These are phyloP conservation scores for Ceratocystis albifundus DNA, from an alignment of 2,329 filamentous ascomycete genomes.

Conservation along the genomic window DNA sequence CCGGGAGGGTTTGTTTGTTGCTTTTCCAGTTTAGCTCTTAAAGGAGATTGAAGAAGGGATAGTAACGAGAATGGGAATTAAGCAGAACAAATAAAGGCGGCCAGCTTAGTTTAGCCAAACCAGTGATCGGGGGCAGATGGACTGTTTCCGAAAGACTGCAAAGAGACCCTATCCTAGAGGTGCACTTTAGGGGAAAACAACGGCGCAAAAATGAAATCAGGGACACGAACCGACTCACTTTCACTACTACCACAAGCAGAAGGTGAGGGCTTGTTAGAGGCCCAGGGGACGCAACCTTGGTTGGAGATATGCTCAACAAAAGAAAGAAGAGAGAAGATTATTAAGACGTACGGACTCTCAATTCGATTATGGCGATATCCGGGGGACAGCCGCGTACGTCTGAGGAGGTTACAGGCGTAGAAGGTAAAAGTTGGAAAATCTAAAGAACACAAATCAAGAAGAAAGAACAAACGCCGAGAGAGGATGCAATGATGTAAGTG, in stretches of 20 bases:
- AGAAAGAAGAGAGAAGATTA: not conserved
- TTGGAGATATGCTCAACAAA: not conserved
- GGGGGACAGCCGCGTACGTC: not conserved
- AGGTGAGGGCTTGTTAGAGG: not conserved
- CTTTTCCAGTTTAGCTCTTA: not conserved
- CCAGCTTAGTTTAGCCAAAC: not conserved
- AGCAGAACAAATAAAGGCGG: not conserved
- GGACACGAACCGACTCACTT: not conserved
- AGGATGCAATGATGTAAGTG: constrained; percentile 1
- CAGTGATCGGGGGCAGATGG: not conserved
- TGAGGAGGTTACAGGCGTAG: not conserved
- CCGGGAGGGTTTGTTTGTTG: not conserved
- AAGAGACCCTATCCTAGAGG: not conserved
- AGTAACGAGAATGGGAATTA: not conserved
- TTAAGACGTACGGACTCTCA: not conserved
- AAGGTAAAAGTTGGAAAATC: not conserved
- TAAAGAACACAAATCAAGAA: not conserved
- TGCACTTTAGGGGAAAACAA: not conserved
- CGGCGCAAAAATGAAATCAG: not conserved
- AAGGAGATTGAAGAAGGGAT: not conserved
- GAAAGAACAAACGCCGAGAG: not conserved
- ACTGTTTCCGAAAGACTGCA: not conserved
- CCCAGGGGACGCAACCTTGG: not conserved
- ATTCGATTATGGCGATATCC: not conserved
- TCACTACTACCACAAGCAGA: not conserved